Conservation (phyloP, 1,284 basidiomycete genomes). For the Sporisorium iseilematis-ciliati region DNA sequence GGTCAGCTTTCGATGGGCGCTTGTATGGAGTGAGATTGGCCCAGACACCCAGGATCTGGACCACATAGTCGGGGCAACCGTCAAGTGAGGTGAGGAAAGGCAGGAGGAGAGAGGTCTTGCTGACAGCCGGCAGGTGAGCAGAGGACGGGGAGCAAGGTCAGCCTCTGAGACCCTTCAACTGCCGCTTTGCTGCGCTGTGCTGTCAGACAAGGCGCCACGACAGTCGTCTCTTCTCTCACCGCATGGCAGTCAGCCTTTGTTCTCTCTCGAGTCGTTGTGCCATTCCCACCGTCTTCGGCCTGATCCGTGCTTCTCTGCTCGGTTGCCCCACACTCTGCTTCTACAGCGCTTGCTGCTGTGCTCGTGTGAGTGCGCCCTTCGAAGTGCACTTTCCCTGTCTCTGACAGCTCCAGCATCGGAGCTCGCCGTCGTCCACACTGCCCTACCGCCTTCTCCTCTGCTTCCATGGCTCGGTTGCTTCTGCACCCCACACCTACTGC, state of each 20-base stretch:
- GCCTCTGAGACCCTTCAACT: neutral
- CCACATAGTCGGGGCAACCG: constrained; percentile 5
- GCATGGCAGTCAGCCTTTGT: constrained; percentile 2
- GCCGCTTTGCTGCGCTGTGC: too few relatives aligned
- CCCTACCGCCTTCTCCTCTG: neutral
- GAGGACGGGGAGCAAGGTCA: neutral
- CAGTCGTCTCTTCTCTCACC: neutral
- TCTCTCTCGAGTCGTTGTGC: constrained; percentile 3
- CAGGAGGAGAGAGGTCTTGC: neutral
- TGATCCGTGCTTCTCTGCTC: constrained; percentile 11
- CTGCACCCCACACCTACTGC: neutral
- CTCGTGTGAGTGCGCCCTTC: constrained; percentile 8
- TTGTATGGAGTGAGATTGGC: too few relatives aligned
- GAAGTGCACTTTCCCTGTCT: neutral
- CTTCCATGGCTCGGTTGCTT: neutral
- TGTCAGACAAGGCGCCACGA: constrained; percentile 3
- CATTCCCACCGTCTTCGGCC: constrained; percentile 6
- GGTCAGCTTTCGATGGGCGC: neutral
- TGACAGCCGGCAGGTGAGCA: neutral
- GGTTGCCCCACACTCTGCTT: neutral
- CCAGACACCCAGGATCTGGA: constrained; percentile 3
- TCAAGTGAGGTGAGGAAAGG: neutral
- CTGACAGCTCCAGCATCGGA: neutral
- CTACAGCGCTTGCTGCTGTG: neutral
- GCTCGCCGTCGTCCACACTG: neutral